phyloP scores from a whole-genome alignment of 768 basidiomycete genomes.

The Amanita thiersii region DNA sequence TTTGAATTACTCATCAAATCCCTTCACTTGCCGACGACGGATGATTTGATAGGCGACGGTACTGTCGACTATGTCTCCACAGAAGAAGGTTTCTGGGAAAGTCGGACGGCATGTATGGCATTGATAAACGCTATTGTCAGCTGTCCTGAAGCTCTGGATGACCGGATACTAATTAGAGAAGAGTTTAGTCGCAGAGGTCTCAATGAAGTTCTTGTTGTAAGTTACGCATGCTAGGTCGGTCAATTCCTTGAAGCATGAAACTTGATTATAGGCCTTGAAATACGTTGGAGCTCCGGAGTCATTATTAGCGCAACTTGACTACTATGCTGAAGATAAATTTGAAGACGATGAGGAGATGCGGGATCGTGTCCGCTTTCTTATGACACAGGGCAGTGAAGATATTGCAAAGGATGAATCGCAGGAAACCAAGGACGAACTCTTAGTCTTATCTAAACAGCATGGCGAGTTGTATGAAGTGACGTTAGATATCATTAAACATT shows the following conservation, averaged over 20 bases:
- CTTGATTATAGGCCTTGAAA: slow-evolving; percentile 48
- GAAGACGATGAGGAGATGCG: slow-evolving; percentile 85
- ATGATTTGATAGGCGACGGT: slow-evolving; percentile 24
- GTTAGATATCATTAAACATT: slow-evolving; percentile 51
- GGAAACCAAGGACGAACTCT: slow-evolving; percentile 49
- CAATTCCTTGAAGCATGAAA: not conserved
- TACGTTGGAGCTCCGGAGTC: slow-evolving; percentile 66
- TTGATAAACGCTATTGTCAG: slow-evolving; percentile 76
- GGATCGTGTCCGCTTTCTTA: slow-evolving; percentile 41
- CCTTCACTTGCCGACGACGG: slow-evolving; percentile 44
- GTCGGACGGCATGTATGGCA: slow-evolving; percentile 65
- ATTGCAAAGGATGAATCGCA: slow-evolving; percentile 43
- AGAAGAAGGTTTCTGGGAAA: slow-evolving; percentile 76
- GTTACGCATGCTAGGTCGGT: slow-evolving; percentile 20
- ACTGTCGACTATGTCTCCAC: slow-evolving; percentile 33
- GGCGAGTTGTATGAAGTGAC: slow-evolving; percentile 55
- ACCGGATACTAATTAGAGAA: slow-evolving; percentile 70
- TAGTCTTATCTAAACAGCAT: slow-evolving; percentile 51
- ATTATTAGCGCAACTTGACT: slow-evolving; percentile 70
- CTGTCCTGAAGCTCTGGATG: slow-evolving; percentile 70
- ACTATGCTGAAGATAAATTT: slow-evolving; percentile 83
- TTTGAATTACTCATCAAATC: slow-evolving; percentile 69
- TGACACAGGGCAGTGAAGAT: slow-evolving; percentile 17
- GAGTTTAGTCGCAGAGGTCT: slow-evolving; percentile 78
- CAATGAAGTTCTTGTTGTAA: slow-evolving; percentile 76